phyloP scores from a whole-genome alignment of 805 yeast species.

The Teunomyces atbi region DNA sequence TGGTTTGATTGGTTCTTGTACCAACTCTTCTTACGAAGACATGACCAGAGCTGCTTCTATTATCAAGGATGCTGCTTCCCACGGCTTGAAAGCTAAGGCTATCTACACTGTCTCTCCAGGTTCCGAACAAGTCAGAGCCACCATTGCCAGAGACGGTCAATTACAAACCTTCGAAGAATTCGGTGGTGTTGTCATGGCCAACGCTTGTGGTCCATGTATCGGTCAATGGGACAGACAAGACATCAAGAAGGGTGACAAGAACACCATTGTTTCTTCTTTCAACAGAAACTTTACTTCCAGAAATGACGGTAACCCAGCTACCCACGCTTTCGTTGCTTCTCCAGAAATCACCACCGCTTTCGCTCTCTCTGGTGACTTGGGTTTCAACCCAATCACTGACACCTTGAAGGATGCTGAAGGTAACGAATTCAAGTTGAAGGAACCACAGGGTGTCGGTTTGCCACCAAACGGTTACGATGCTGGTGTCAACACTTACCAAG shows the following conservation, averaged over 20 bases:
- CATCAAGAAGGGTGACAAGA: conserved; percentile 89
- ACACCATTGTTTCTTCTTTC: conserved; percentile 95
- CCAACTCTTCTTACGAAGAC: conserved; percentile 97
- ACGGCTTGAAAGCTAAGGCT: conserved; percentile 81
- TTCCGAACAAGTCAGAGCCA: conserved; percentile 96
- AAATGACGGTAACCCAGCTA: conserved; percentile 97
- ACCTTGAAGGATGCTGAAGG: conserved; percentile 85
- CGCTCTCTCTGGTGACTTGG: conserved; percentile 93
- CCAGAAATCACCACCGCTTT: conserved; percentile 96
- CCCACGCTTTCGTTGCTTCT: conserved; percentile 95
- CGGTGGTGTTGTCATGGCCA: conserved; percentile 92
- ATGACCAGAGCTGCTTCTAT: conserved; percentile 95
- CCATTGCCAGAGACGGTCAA: conserved; percentile 93
- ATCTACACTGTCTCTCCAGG: conserved; percentile 97
- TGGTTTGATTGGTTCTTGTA: conserved; percentile 96
- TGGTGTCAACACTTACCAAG: conserved; percentile 95
- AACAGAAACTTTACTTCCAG: conserved; percentile 98
- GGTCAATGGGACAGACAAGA: conserved; percentile 99
- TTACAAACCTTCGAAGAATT: conserved; percentile 74
- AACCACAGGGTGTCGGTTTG: conserved; percentile 88
- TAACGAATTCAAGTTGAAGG: conserved; percentile 81
- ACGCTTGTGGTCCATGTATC: conserved; percentile 99
- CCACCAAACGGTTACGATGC: conserved; percentile 88
- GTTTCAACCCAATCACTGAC: conserved; percentile 94
- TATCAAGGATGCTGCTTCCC: conserved; percentile 80